Percentiles rank a stretch among this genome's conserved stretches.
phyloP scores from a whole-genome alignment of 805 yeast species.

The Grigorovia transvaalensis region DNA sequence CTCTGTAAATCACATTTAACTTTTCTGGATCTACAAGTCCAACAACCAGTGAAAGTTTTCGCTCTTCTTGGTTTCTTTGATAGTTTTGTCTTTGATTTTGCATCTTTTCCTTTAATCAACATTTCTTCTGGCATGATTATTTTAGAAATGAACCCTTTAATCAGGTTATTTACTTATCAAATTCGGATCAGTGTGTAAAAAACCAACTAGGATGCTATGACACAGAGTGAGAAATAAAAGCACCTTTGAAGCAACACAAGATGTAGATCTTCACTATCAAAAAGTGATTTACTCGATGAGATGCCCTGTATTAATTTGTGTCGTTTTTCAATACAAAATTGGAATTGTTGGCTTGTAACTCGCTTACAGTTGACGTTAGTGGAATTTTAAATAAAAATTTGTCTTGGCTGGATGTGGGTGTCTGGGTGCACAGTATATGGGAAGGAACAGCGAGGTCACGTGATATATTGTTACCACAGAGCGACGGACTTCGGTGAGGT shows the following conservation, averaged over 20 bases:
- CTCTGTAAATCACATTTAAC: constrained; percentile 66
- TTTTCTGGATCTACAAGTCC: constrained; percentile 74
- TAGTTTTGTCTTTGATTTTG: background rate
- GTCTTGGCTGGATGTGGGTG: background rate
- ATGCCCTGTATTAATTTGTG: background rate
- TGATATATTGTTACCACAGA: too few relatives aligned
- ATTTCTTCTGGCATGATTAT: background rate
- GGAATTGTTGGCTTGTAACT: background rate
- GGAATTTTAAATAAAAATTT: background rate
- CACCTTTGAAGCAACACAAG: too few relatives aligned
- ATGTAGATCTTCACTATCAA: too few relatives aligned
- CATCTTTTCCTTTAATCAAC: background rate
- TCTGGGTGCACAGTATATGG: constrained; percentile 2
- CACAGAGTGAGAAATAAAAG: too few relatives aligned
- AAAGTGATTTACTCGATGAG: background rate
- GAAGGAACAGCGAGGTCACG: constrained; percentile 2
- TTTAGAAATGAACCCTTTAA: background rate
- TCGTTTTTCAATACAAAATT: background rate
- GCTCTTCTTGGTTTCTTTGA: constrained; percentile 28
- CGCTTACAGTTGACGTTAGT: constrained; percentile 6
- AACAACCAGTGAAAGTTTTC: constrained; percentile 81
- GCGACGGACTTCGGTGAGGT: background rate
- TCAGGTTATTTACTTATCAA: background rate
- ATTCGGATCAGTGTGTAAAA: background rate
- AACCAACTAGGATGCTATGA: too few relatives aligned